Evolutionary conservation across 768 basidiomycete genomes (phyloP).

Genomic region (Psilocybe cyanescens): DNA sequence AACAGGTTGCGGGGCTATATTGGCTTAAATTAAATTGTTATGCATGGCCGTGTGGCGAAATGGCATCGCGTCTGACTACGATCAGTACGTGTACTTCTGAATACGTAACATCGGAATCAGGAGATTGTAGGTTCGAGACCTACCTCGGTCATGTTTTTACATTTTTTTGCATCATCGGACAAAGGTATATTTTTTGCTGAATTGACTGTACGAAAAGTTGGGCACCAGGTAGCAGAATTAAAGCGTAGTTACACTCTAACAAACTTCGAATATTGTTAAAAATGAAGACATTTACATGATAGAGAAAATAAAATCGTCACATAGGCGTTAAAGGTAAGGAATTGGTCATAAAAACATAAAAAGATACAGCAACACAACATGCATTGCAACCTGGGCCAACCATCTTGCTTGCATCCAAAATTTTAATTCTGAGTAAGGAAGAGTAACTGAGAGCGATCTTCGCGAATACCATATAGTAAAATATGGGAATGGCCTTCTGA

Average conservation of each 20-base stretch:
- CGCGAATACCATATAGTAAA: slow-evolving; percentile 67
- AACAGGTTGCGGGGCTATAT: not conserved
- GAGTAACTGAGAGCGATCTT: slow-evolving; percentile 70
- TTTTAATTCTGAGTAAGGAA: not conserved
- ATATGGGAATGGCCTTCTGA: slow-evolving; percentile 66
- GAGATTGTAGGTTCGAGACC: not conserved
- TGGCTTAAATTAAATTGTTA: not conserved
- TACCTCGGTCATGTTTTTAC: slow-evolving; percentile 1
- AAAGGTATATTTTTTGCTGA: too few relatives aligned
- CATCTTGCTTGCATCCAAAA: not conserved
- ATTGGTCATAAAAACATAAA: not conserved
- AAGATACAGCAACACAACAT: not conserved
- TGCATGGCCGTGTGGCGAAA: slow-evolving; percentile 82
- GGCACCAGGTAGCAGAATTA: too few relatives aligned
- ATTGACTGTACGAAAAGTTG: too few relatives aligned
- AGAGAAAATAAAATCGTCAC: not conserved
- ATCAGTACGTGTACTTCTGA: slow-evolving; percentile 26
- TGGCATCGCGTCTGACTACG: slow-evolving; percentile 95
- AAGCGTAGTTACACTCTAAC: too few relatives aligned
- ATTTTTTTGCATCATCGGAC: not conserved
- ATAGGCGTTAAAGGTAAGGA: not conserved
- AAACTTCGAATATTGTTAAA: too few relatives aligned
- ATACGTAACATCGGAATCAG: not conserved
- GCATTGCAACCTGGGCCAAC: not conserved
- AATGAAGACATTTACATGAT: not conserved